These are phyloP conservation scores for Fragosphaeria purpurea DNA, from an alignment of 2,329 filamentous ascomycete species.

Conservation along the genomic window DNA sequence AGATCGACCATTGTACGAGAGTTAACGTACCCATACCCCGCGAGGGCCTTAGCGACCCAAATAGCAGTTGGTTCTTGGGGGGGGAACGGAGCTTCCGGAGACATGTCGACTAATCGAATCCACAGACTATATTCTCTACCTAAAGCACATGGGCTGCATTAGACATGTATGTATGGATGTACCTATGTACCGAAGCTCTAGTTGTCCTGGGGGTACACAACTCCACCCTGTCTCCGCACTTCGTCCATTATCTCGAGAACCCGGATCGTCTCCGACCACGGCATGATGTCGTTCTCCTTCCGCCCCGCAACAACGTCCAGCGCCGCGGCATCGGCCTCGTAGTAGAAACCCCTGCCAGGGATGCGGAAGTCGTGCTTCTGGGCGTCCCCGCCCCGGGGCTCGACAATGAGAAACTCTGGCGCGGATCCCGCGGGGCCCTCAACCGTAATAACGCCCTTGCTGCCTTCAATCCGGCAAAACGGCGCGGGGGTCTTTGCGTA, in stretches of 20 bases:
- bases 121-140: too few species aligned
- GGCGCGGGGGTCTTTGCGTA: conserved; percentile 15
- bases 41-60: too few species aligned
- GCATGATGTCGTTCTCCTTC: conserved; percentile 30
- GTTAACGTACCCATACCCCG: too few species aligned
- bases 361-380: conserved; percentile 28
- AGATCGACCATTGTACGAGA: too few species aligned
- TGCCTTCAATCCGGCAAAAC: conserved; percentile 32
- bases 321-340: conserved; percentile 34
- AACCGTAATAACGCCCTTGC: conserved; percentile 25
- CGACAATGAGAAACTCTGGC: conserved; percentile 26
- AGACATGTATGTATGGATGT: too few species aligned
- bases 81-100: too few species aligned
- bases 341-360: conserved; percentile 30
- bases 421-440: conserved; percentile 23
- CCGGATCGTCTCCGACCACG: conserved; percentile 34
- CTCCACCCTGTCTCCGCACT: conserved; percentile 25
- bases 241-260: conserved; percentile 39
- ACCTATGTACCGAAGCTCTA: too few species aligned
- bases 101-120: too few species aligned
- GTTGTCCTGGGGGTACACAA: conserved; percentile 20
- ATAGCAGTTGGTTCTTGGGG: too few species aligned
- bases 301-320: conserved; percentile 27
- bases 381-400: conserved; percentile 1
- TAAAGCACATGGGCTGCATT: too few species aligned